Percentiles rank a stretch among this genome's conserved stretches.
Conservation (phyloP, 2,329 filamentous ascomycete genomes). For the Ophiostoma novo-ulmi region DNA sequence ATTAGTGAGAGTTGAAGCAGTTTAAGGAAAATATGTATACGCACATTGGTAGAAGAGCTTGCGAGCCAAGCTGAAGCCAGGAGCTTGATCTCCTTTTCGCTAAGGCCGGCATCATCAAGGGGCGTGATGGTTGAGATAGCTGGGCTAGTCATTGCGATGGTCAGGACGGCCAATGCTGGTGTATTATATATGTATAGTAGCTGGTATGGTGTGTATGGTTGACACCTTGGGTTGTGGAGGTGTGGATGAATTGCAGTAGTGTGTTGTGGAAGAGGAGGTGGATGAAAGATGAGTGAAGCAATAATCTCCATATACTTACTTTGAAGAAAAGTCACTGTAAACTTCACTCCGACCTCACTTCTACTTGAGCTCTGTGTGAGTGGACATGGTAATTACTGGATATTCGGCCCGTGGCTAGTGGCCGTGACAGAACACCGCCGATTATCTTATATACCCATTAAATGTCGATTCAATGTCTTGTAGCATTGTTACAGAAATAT, state of each 20-base stretch:
- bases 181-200: not conserved
- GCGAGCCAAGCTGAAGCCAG: slow-evolving; percentile 25
- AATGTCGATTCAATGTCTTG: no score
- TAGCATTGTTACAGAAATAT: no score
- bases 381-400: not conserved
- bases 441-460: not conserved
- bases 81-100: slow-evolving; percentile 21
- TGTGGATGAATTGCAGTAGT: not conserved
- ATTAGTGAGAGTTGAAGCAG: not conserved
- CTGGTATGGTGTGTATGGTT: not conserved
- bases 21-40: not conserved
- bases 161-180: not conserved
- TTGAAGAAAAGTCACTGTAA: no score
- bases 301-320: no score
- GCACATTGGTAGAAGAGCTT: slow-evolving; percentile 4
- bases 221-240: not conserved
- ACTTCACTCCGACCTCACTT: not conserved
- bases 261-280: no score
- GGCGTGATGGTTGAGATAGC: slow-evolving; percentile 13
- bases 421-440: not conserved
- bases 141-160: not conserved
- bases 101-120: slow-evolving; percentile 15
- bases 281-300: no score
- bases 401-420: not conserved
- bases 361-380: not conserved